Evolutionary conservation across 2,329 filamentous ascomycete species (phyloP).

Genomic region (Penicillium sp.): DNA sequence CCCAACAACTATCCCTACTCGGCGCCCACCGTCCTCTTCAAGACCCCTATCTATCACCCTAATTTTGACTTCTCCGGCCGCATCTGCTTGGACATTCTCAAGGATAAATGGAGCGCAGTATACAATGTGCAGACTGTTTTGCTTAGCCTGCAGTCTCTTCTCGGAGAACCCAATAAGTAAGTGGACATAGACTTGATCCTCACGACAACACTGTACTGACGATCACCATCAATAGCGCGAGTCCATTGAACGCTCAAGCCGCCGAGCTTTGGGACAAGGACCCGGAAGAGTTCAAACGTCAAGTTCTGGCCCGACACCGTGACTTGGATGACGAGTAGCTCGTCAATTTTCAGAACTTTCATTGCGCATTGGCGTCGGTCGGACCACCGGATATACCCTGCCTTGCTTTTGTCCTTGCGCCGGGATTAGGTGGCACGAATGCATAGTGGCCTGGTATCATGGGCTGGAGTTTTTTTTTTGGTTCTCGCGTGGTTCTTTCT

Average conservation of each 20-base stretch:
- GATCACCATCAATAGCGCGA: conserved; percentile 64
- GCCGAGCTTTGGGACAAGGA: conserved; percentile 95
- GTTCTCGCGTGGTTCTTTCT: background rate
- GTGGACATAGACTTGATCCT: conserved; percentile 34
- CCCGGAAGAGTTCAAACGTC: conserved; percentile 80
- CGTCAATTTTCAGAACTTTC: background rate
- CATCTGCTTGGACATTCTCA: conserved; percentile 96
- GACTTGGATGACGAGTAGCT: conserved; percentile 56
- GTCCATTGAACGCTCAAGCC: conserved; percentile 92
- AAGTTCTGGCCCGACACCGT: conserved; percentile 67
- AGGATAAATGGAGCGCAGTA: conserved; percentile 98
- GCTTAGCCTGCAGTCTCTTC: conserved; percentile 88
- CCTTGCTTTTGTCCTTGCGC: conserved; percentile 4
- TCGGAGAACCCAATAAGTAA: conserved; percentile 98
- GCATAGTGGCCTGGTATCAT: conserved; percentile 26
- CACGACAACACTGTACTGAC: background rate
- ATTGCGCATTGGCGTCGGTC: conserved; percentile 23
- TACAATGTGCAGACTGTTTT: conserved; percentile 96
- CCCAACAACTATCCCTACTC: conserved; percentile 91
- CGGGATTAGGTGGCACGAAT: conserved; percentile 18
- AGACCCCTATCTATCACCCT: conserved; percentile 98
- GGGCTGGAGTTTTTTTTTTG: conserved; percentile 25
- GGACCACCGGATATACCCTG: conserved; percentile 6
- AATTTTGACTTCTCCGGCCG: conserved; percentile 97
- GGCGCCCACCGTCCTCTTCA: conserved; percentile 90